Percentiles rank a stretch among this genome's conserved stretches.
phyloP scores from a whole-genome alignment of 2,329 filamentous ascomycete species.

The Ascochyta clinopodiicola region DNA sequence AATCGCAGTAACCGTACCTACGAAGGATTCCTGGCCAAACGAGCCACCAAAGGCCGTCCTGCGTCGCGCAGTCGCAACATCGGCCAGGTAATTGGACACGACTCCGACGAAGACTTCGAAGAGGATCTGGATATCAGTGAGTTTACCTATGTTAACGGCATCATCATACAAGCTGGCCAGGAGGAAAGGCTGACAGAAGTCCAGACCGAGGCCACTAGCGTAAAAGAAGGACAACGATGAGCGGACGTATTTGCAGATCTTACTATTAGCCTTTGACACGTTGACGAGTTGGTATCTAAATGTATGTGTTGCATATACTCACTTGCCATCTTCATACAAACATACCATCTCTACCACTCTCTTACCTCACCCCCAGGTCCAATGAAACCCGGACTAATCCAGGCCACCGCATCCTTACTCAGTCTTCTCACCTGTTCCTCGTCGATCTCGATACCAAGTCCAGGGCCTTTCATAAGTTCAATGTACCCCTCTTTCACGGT shows the following conservation, averaged over 20 bases:
- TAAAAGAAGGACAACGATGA: background rate
- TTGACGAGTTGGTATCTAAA: background rate
- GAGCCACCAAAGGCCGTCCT: background rate
- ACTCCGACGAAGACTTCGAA: slow-evolving; percentile 4
- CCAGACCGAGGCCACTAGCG: background rate
- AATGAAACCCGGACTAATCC: slow-evolving; percentile 71
- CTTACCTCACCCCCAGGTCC: slow-evolving; percentile 71
- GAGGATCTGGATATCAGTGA: slow-evolving; percentile 19
- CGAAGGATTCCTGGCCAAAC: background rate
- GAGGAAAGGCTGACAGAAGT: slow-evolving; percentile 2
- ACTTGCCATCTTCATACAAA: background rate
- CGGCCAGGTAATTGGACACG: background rate
- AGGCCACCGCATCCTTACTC: slow-evolving; percentile 66
- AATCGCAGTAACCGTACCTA: no score
- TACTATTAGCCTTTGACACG: background rate
- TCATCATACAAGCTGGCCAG: slow-evolving; percentile 10
- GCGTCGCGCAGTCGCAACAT: slow-evolving; percentile 1
- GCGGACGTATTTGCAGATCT: background rate
- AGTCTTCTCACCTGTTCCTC: slow-evolving; percentile 70
- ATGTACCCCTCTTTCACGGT: slow-evolving; percentile 72
- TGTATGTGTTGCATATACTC: background rate
- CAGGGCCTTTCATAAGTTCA: slow-evolving; percentile 64
- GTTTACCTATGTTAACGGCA: slow-evolving; percentile 11
- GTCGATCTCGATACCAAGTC: slow-evolving; percentile 72
- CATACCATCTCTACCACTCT: slow-evolving; percentile 63